Percentiles rank a stretch among this genome's conserved stretches.
phyloP scores from a whole-genome alignment of 1,284 basidiomycete species.

The Entoloma clypeatum region DNA sequence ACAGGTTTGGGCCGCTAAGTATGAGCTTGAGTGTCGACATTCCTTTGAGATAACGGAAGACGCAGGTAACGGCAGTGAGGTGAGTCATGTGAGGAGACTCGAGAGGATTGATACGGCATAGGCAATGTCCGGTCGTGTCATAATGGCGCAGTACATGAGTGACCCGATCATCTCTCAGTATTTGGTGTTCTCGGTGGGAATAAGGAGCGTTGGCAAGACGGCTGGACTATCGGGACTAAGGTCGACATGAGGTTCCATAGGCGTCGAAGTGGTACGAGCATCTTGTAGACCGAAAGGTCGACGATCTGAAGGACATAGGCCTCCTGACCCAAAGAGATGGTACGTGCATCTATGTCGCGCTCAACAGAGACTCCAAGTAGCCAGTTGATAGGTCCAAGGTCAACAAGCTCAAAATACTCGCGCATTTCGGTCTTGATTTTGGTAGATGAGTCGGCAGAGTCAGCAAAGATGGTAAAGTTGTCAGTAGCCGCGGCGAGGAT shows the following conservation, averaged over 20 bases:
- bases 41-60: not conserved
- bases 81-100: not conserved
- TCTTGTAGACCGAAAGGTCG: too few species aligned
- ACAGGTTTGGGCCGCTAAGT: too few species aligned
- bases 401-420: conserved; percentile 23
- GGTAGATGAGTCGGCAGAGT: too few species aligned
- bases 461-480: too few species aligned
- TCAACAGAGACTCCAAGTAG: conserved; percentile 25
- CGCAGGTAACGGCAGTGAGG: not conserved
- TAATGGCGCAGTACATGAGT: conserved; percentile 24
- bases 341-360: conserved; percentile 15
- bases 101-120: conserved; percentile 17
- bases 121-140: conserved; percentile 23
- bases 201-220: conserved; percentile 4
- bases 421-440: too few species aligned
- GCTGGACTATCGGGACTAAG: conserved; percentile 18
- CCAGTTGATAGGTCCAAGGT: too few species aligned
- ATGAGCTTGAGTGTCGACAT: not conserved
- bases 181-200: too few species aligned
- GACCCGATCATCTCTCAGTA: conserved; percentile 24
- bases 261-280: too few species aligned
- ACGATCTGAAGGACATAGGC: conserved; percentile 24
- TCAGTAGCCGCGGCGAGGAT: too few species aligned
- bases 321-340: too few species aligned
- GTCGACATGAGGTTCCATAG: too few species aligned